These are phyloP conservation scores for Halophytophthora polymorphica DNA, from an alignment of 352 stramenopile species.

Conservation along the genomic window DNA sequence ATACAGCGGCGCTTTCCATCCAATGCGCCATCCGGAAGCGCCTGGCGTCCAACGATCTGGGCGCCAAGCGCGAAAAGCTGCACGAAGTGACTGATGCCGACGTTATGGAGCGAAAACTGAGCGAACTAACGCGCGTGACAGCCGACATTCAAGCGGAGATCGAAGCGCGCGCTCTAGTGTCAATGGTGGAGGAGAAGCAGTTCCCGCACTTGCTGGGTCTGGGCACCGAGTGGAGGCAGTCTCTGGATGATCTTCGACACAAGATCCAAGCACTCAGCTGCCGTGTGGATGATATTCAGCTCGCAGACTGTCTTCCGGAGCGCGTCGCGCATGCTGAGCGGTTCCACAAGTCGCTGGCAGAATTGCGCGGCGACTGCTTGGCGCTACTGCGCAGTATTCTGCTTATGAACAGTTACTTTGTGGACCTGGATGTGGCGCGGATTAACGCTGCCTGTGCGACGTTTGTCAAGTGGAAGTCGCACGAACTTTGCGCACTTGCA, in stretches of 20 bases:
- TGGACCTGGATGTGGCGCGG: constrained; percentile 48
- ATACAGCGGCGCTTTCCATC: constrained; percentile 43
- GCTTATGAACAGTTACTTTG: constrained; percentile 57
- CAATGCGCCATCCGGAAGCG: constrained; percentile 52
- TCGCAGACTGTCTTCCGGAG: constrained; percentile 23
- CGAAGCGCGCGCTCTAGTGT: constrained; percentile 21
- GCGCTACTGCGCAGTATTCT: constrained; percentile 38
- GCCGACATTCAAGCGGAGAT: constrained; percentile 49
- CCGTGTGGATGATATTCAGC: constrained; percentile 27
- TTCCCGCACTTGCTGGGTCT: constrained; percentile 39
- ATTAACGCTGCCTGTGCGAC: constrained; percentile 36
- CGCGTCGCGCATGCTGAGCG: constrained; percentile 26
- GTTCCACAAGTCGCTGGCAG: constrained; percentile 41
- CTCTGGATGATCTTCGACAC: constrained; percentile 29
- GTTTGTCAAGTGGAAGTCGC: constrained; percentile 30
- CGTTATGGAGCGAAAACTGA: constrained; percentile 36
- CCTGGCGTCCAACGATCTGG: constrained; percentile 25
- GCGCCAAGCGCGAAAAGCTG: constrained; percentile 26
- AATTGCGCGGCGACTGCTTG: constrained; percentile 42
- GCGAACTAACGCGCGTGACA: constrained; percentile 31
- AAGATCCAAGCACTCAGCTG: constrained; percentile 32
- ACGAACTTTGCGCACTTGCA: constrained; percentile 32
- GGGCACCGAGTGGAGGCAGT: constrained; percentile 21
- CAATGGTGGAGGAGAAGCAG: constrained; percentile 20
- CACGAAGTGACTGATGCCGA: constrained; percentile 24